phyloP scores from a whole-genome alignment of 208 protist species.

The Crithidia sp. region DNA sequence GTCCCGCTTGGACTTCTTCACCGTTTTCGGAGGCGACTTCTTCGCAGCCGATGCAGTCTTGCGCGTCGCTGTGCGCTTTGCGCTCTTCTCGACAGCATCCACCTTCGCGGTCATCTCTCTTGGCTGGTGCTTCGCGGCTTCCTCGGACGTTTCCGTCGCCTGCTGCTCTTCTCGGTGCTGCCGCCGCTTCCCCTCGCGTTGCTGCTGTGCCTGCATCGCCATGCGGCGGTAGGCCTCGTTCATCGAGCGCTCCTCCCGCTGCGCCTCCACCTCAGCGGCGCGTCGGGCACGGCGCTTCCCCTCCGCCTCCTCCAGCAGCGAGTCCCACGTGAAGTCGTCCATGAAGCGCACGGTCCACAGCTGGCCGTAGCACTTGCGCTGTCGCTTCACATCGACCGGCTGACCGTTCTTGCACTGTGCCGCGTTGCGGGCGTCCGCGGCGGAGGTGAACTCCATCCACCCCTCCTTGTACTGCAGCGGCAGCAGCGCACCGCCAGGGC shows the following conservation, averaged over 20 bases:
- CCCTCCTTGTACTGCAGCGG: conserved; percentile 81
- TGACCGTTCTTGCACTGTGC: conserved; percentile 66
- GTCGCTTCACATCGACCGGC: conserved; percentile 64
- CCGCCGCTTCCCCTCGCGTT: conserved; percentile 16
- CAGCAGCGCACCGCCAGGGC: conserved; percentile 64
- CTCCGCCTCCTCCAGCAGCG: conserved; percentile 68
- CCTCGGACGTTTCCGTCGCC: neutral
- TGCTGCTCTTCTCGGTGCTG: neutral
- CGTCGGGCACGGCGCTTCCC: conserved; percentile 47
- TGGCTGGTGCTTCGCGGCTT: neutral
- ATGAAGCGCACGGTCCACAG: conserved; percentile 83
- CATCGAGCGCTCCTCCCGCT: conserved; percentile 52
- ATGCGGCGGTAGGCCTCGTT: conserved; percentile 83
- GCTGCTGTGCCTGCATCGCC: conserved; percentile 44
- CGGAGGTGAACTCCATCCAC: conserved; percentile 75
- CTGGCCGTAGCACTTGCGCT: conserved; percentile 72
- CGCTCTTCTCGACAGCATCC: neutral
- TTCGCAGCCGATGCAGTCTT: conserved; percentile 1
- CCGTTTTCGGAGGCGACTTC: neutral
- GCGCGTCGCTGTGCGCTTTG: neutral
- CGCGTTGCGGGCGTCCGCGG: conserved; percentile 45
- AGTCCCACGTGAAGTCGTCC: conserved; percentile 64
- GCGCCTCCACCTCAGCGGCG: conserved; percentile 52
- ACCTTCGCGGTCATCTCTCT: neutral
- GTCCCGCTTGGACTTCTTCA: conserved; percentile 2